Evolutionary conservation across 371 early-diverging fungal genomes (phyloP), one percentile per base, ranked within the genome.

Genomic region (Mucor velutinosus): DNA sequence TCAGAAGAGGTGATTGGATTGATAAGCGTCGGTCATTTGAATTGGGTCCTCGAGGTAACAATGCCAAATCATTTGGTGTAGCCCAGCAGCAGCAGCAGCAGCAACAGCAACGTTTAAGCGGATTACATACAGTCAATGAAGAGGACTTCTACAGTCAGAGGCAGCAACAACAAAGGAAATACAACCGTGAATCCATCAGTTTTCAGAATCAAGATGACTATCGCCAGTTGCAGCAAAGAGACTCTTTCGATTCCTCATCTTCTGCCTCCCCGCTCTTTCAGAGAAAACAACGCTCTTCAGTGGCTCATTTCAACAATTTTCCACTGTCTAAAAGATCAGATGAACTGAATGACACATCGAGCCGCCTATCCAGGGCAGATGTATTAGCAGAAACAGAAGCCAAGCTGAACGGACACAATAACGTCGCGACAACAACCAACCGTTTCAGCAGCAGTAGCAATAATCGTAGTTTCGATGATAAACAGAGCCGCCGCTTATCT

Each of bases 331-430:
- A 55, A n/a, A 39, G 53, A 35, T 25, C 37, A 6, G 41, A 39
- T 17, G 64, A 60, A 19, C 29, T 37, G 21, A 70, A 67, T 5
- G 72, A 71, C 3, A 72, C 71, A 4, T n/a, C 59, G 3, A 30
- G 11, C 15, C 59, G 61, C n/a, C 57, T 64, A 1, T 76, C 79
- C 4, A 66, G 81, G 47, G 84, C 72, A 3, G 77, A 83, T 37
- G 84, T 74, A 1, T 60, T 79, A 45, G 84, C 84, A 21, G 80
- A 79, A 25, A 74, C 84, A 21, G 84, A 81, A 45, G 84, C 84
- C 14, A 83, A 81, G 66, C 58, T 83, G 4, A 81, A 58, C 19
- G 82, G 83, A 4, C 64, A 63, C 14, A 60, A 67, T 25, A 33
- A 47, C 7, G 45, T 37, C 14, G 21, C 32, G 33, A 25, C 49